Percentiles rank a stretch among this genome's conserved stretches.
phyloP scores from a whole-genome alignment of 768 basidiomycete species.

The Panaeolus cyanescens region DNA sequence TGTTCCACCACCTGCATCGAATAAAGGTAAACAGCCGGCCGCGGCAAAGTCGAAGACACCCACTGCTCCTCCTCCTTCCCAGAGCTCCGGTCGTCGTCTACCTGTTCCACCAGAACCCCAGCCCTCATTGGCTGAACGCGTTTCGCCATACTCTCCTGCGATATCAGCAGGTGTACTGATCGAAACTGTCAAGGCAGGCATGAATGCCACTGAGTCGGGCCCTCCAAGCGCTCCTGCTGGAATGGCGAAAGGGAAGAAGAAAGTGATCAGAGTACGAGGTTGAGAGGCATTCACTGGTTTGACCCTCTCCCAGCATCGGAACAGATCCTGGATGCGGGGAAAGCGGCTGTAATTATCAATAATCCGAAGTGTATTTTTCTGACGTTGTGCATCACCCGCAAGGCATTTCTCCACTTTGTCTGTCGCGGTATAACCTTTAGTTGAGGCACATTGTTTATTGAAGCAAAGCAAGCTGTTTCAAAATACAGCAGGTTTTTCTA shows the following conservation, averaged over 20 bases:
- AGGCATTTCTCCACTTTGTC: not conserved
- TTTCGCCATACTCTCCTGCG: constrained; percentile 81
- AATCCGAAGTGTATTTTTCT: constrained; percentile 4
- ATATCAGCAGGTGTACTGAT: constrained; percentile 77
- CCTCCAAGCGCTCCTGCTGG: constrained; percentile 34
- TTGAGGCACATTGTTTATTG: not conserved
- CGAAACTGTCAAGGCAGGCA: constrained; percentile 83
- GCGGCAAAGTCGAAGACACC: constrained; percentile 46
- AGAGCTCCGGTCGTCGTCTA: constrained; percentile 44
- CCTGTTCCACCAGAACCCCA: constrained; percentile 79
- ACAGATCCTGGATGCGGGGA: constrained; percentile 1
- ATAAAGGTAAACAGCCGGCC: constrained; percentile 56
- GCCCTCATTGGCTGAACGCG: constrained; percentile 70
- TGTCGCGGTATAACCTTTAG: not conserved
- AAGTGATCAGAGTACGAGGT: constrained; percentile 74
- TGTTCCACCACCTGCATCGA: constrained; percentile 32
- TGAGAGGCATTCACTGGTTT: constrained; percentile 23
- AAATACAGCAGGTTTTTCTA: no score
- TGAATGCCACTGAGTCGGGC: constrained; percentile 62
- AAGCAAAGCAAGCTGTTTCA: no score
- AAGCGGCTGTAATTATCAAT: constrained; percentile 4
- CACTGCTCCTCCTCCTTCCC: constrained; percentile 18
- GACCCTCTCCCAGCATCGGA: not conserved
- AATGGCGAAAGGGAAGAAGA: constrained; percentile 74
- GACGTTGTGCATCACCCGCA: not conserved